Evolutionary conservation across 2,329 filamentous ascomycete species (phyloP).

Genomic region (Penicillium occitanis): DNA sequence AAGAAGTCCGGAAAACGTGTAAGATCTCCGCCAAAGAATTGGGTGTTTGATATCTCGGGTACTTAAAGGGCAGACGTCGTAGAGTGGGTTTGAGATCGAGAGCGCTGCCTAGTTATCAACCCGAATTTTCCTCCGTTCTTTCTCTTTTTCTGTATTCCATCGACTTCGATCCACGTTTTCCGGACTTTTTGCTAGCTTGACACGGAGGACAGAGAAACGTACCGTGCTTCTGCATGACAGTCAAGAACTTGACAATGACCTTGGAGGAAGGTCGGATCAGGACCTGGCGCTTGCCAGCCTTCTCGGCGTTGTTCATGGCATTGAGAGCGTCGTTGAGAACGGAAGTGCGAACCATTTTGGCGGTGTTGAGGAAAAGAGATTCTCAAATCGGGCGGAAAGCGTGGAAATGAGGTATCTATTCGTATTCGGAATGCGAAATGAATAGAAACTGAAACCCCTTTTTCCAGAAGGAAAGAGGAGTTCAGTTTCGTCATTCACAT

Average conservation of each 20-base stretch:
- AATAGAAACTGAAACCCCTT: not conserved
- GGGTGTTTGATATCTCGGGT: slow-evolving; percentile 81
- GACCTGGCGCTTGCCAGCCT: slow-evolving; percentile 99
- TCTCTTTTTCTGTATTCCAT: not conserved
- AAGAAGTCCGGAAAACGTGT: slow-evolving; percentile 78
- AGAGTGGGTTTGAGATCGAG: slow-evolving; percentile 60
- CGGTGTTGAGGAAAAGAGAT: slow-evolving; percentile 50
- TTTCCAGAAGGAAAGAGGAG: not conserved
- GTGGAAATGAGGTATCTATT: slow-evolving; percentile 61
- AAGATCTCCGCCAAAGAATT: slow-evolving; percentile 73
- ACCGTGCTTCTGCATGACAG: slow-evolving; percentile 99
- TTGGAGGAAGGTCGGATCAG: slow-evolving; percentile 97
- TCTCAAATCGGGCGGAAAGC: slow-evolving; percentile 49
- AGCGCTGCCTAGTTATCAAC: slow-evolving; percentile 99
- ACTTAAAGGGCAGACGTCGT: slow-evolving; percentile 99
- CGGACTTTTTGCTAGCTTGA: not conserved
- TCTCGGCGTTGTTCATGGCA: slow-evolving; percentile 99
- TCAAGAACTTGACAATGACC: slow-evolving; percentile 99
- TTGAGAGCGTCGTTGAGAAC: slow-evolving; percentile 99
- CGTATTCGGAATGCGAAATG: slow-evolving; percentile 17
- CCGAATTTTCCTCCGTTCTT: slow-evolving; percentile 60
- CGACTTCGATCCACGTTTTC: slow-evolving; percentile 15
- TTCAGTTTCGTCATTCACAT: slow-evolving; percentile 7
- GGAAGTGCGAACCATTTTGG: slow-evolving; percentile 98
- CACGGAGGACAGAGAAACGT: slow-evolving; percentile 50